Percentiles rank a stretch among this genome's conserved stretches.
phyloP scores from a whole-genome alignment of 179 eudicot species.

The Drosera spatulata region DNA sequence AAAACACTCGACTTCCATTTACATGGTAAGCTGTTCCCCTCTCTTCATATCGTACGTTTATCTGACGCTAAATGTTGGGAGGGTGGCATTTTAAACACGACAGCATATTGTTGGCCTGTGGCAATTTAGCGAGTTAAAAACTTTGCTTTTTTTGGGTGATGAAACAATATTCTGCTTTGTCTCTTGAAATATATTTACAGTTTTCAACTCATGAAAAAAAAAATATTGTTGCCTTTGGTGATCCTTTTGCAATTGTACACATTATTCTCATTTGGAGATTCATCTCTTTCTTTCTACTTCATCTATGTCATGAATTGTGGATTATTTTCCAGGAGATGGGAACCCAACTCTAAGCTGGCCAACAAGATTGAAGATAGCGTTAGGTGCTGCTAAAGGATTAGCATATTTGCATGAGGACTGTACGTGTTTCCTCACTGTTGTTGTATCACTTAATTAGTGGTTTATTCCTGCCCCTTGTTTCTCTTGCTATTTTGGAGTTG shows the following conservation, averaged over 20 bases:
- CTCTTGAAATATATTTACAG: too few relatives aligned
- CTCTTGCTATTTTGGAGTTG: not conserved
- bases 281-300: not conserved
- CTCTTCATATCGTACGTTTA: too few relatives aligned
- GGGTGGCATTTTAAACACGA: not conserved
- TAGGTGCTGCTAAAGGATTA: slow-evolving; percentile 78
- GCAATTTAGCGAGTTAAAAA: too few relatives aligned
- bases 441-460: not conserved
- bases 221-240: too few relatives aligned
- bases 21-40: slow-evolving; percentile 41
- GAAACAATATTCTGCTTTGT: not conserved
- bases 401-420: slow-evolving; percentile 83
- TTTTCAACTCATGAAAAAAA: not conserved
- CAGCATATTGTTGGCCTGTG: too few relatives aligned
- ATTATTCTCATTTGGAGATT: not conserved
- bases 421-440: slow-evolving; percentile 31
- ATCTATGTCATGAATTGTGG: not conserved
- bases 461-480: not conserved
- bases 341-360: slow-evolving; percentile 55
- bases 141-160: too few relatives aligned
- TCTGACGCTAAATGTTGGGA: not conserved
- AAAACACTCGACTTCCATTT: slow-evolving; percentile 71
- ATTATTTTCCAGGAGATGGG: slow-evolving; percentile 33
- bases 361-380: slow-evolving; percentile 60
- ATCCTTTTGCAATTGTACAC: too few relatives aligned